Evolutionary conservation across 805 yeast genomes (phyloP), one percentile per base, ranked within the genome.

Genomic region (Ogataea paraovalis): DNA sequence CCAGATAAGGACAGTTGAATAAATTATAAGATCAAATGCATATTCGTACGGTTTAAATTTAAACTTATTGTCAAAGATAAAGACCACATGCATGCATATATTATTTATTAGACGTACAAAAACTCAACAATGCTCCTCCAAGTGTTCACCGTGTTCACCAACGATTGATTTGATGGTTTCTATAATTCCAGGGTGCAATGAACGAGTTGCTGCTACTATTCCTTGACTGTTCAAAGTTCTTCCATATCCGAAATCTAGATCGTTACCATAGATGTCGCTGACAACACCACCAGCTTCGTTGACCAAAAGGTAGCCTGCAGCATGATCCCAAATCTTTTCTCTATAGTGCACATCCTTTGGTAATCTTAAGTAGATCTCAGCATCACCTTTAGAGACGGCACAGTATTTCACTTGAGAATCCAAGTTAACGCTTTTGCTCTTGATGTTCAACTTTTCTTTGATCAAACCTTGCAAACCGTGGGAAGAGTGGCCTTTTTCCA

Each of bases 321-420:
- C 98, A 65, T 94, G 99, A 68, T 94, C 99, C 98, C 99, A 94
- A 50, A 94, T 90, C 68, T 94, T 94, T 65, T 94, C 99, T 58
- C 87, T 78, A 65, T 91, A 94, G 2, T 77, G 68, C 44, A 80
- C 73, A 54, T 76, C 81, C 41, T 83, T 80, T 13, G 99, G 99
- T 49, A 95, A 70, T 56, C 99, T 82, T 51, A 94, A 72, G 59
- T 95, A 94, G 13, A 94, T 78, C 58, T 94, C 97, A 3, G 97
- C 98, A 47, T 85, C 85, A 32, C 99, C 99, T 52, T 84, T 76
- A 10, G 97, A 83, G 41, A 94, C 75, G 14, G 91, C 80, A 70
- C 98, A 92, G 71, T 94, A 94, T 66, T 94, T 94, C 12, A 89
- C 99, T 69, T 94, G 99, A 3, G 97, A 89, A 67, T 94, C 99